Percentiles rank a stretch among this genome's conserved stretches.
phyloP scores from a whole-genome alignment of 257 asterid genomes.

The Mentha longifolia region DNA sequence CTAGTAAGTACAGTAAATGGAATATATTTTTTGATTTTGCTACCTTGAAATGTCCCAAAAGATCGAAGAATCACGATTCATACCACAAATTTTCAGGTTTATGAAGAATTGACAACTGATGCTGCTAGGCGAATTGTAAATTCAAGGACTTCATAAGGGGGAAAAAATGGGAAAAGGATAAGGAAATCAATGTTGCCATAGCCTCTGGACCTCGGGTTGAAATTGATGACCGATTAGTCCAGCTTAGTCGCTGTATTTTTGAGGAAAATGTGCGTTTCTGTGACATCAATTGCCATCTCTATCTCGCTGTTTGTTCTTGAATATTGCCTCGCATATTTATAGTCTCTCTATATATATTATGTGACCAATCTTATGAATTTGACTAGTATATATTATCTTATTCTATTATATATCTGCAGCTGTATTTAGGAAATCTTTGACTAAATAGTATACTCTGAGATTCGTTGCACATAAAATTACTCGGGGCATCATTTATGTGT shows the following conservation, averaged over 20 bases:
- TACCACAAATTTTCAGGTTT: constrained; percentile 53
- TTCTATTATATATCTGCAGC: neutral
- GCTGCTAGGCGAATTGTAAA: constrained; percentile 59
- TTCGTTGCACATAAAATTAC: too few species aligned
- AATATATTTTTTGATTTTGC: constrained; percentile 19
- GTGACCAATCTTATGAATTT: neutral
- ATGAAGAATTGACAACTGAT: constrained; percentile 64
- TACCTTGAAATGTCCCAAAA: neutral
- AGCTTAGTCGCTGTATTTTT: neutral
- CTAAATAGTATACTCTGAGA: neutral
- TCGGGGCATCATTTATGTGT: too few species aligned
- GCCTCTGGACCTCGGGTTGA: constrained; percentile 12
- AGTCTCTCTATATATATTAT: neutral
- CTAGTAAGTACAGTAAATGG: constrained; percentile 53
- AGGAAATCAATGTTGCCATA: constrained; percentile 11
- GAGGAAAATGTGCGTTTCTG: constrained; percentile 8
- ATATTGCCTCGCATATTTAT: neutral
- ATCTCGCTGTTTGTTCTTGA: neutral
- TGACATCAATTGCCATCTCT: constrained; percentile 6
- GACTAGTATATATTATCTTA: neutral
- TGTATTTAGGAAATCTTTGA: neutral
- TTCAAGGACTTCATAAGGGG: constrained; percentile 33
- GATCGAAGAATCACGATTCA: neutral
- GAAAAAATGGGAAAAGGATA: neutral
- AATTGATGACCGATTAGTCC: constrained; percentile 12